Base-by-base conservation (phyloP, 2,329 filamentous ascomycete species). In the Fusarium nematophilum region DNA sequence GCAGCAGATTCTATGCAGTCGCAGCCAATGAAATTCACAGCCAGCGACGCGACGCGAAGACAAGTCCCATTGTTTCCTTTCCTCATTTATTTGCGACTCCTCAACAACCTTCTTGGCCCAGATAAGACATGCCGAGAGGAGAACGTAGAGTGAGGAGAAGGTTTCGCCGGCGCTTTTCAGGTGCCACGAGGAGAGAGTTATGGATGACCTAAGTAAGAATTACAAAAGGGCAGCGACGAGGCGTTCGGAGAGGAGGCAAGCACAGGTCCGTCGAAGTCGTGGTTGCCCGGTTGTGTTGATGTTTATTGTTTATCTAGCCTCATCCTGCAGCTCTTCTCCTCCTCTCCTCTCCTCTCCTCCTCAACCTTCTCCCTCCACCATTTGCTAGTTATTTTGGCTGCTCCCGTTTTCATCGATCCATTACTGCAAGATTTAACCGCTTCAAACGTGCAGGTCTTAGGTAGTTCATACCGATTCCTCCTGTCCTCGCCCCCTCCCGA, bases 331-430 rank as follows among this genome's bases (percentile, higher is more conserved):
- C 23, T 17, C 33, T 27, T 17, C 36, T 31, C 29, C 23, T 17
- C 33, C 31, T 17, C 36, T 31, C 29, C 27, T 40, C 34, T 26
- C 25, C 15, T 33, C 48, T 53, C 48, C 26, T 58, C 50, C 27
- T 37, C 49, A 55, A 47, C 49, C 36, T 34, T 34, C 31, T n/a
- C 9, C 45, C 30, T 8, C 31, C 53, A 39, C 53, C 42, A n/a
- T 58, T 58, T 65, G 48, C 56, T 61, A 61, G 37, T 18, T 49
- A 61, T 64, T 49, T 64, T 63, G 60, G 31, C 38, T 18, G 15
- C 42, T 37, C 38, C 21, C 44, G 39, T 43, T 46, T 64, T 58
- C 47, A 54, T 62, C 56, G 36, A 44, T 62, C 49, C 39, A 54
- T 57, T 42, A 53, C 36, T 34, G 60, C 43, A 31, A 14, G 36